Evolutionary conservation across 495 filamentous ascomycete genomes (phyloP).

Genomic region (Aspergillus heteromorphus): DNA sequence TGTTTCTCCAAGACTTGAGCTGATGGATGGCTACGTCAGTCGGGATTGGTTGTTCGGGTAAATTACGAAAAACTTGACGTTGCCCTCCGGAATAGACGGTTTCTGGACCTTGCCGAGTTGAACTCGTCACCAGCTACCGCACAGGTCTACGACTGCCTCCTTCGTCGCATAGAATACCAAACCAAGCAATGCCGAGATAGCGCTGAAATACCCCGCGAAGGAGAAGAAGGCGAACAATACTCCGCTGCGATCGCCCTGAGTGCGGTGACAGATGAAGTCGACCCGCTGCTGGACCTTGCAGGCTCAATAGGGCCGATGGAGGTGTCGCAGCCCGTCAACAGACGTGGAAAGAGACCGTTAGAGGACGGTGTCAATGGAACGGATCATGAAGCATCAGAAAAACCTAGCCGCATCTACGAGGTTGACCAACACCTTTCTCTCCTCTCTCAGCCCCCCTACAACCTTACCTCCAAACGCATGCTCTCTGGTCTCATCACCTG

Average conservation of each 20-base stretch:
- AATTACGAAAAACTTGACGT: slow-evolving; percentile 84
- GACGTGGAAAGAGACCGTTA: slow-evolving; percentile 32
- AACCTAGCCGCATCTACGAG: slow-evolving; percentile 35
- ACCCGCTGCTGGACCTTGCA: slow-evolving; percentile 36
- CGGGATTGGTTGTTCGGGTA: slow-evolving; percentile 64
- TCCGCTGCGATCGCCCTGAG: slow-evolving; percentile 33
- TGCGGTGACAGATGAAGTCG: slow-evolving; percentile 33
- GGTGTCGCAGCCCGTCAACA: slow-evolving; percentile 17
- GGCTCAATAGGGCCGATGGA: slow-evolving; percentile 34
- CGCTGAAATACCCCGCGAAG: slow-evolving; percentile 48
- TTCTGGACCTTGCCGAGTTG: slow-evolving; percentile 59
- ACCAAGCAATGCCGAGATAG: slow-evolving; percentile 61
- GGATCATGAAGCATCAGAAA: slow-evolving; percentile 28
- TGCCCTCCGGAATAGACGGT: slow-evolving; percentile 68
- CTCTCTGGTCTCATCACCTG: slow-evolving; percentile 60
- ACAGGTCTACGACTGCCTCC: slow-evolving; percentile 67
- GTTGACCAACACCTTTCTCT: slow-evolving; percentile 75
- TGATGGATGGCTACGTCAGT: slow-evolving; percentile 22
- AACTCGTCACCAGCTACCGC: slow-evolving; percentile 49
- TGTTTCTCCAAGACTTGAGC: not conserved
- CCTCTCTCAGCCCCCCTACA: slow-evolving; percentile 64
- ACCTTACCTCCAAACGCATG: slow-evolving; percentile 50
- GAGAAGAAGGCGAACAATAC: slow-evolving; percentile 44
- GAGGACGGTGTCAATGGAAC: slow-evolving; percentile 38
- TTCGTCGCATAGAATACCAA: slow-evolving; percentile 63